A percentile compares a stretch with the other conserved stretches of the same genome.
Evolutionary conservation across 306 rosid genomes (phyloP).

Genomic region (Castanea crenata): DNA sequence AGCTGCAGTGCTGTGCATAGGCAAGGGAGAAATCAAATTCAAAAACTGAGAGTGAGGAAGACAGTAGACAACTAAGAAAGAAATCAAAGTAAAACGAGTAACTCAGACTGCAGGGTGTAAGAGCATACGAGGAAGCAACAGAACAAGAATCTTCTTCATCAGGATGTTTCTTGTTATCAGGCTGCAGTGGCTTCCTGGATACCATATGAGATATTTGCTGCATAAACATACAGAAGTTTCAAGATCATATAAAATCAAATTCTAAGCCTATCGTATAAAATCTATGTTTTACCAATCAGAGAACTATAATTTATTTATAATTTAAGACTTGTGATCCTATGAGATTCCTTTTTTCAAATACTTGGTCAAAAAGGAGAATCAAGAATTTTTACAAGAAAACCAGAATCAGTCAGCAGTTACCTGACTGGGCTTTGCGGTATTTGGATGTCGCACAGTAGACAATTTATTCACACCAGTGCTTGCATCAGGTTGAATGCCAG

Average conservation of each 20-base stretch:
- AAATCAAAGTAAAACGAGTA: neutral
- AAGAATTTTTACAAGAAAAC: neutral
- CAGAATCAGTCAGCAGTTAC: conserved; percentile 34
- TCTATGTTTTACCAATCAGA: neutral
- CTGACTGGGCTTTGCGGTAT: conserved; percentile 65
- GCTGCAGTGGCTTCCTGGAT: conserved; percentile 69
- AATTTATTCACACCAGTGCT: conserved; percentile 35
- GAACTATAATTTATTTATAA: neutral
- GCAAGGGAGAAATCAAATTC: conserved; percentile 42
- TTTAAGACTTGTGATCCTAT: neutral
- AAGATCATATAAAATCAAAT: neutral
- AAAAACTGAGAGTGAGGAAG: conserved; percentile 14
- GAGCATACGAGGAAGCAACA: conserved; percentile 80
- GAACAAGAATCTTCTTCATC: conserved; percentile 94
- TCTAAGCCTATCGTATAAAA: neutral
- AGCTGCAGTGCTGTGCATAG: conserved; percentile 45
- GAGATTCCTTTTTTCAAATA: neutral
- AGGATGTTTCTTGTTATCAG: conserved; percentile 79
- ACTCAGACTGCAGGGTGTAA: conserved; percentile 23
- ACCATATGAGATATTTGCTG: conserved; percentile 58
- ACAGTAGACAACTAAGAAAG: conserved; percentile 15
- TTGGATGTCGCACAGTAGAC: conserved; percentile 40
- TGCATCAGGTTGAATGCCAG: conserved; percentile 37
- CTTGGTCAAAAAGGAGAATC: neutral
- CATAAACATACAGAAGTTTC: conserved; percentile 31